phyloP scores from a whole-genome alignment of 1,284 basidiomycete genomes.

The Farysia itapuensis region DNA sequence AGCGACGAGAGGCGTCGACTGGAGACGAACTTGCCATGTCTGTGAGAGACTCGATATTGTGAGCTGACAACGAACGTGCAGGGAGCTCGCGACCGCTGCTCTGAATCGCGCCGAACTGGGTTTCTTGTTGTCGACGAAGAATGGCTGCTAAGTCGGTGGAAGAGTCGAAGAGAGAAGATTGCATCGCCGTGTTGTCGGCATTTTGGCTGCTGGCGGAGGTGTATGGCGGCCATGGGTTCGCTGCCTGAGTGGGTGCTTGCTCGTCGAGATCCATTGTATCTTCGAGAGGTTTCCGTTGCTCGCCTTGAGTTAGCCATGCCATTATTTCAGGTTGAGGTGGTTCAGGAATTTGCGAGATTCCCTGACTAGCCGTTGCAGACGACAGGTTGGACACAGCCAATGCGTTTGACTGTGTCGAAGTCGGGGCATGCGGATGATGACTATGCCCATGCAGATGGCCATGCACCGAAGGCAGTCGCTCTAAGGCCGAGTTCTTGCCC shows the following conservation, averaged over 20 bases:
- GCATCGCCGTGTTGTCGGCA: too few relatives aligned
- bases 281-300: slow-evolving; percentile 4
- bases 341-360: too few relatives aligned
- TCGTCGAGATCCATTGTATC: slow-evolving; percentile 25
- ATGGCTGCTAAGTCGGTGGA: too few relatives aligned
- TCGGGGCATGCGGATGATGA: slow-evolving; percentile 2
- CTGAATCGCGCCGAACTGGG: too few relatives aligned
- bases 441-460: slow-evolving; percentile 23
- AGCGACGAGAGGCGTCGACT: background rate
- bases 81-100: too few relatives aligned
- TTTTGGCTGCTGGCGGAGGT: slow-evolving; percentile 21
- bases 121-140: too few relatives aligned
- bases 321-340: slow-evolving; percentile 13
- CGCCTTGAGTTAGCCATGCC: slow-evolving; percentile 21
- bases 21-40: background rate
- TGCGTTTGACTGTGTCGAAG: background rate
- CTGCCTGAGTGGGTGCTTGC: slow-evolving; percentile 4
- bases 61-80: background rate
- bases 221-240: slow-evolving; percentile 19
- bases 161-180: too few relatives aligned
- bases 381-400: too few relatives aligned
- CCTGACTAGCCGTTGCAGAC: too few relatives aligned
- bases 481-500: slow-evolving; percentile 33
- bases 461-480: slow-evolving; percentile 32
- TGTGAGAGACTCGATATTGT: background rate